phyloP scores from a whole-genome alignment of 768 basidiomycete species.

The Hericium rajendrae region DNA sequence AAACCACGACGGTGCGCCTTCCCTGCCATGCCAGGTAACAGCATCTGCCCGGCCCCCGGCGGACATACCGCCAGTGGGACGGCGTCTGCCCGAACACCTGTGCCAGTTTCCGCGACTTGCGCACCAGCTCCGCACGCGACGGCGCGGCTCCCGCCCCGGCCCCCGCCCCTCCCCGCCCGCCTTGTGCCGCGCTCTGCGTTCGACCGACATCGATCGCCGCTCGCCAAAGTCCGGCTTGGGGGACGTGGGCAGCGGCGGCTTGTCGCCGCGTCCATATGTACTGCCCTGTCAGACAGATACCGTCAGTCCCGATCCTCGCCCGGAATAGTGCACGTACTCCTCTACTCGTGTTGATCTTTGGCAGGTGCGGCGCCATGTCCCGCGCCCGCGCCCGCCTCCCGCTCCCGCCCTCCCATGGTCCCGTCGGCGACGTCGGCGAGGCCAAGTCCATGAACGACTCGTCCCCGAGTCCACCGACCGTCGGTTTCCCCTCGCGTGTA shows the following conservation, averaged over 20 bases:
- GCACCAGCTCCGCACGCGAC: constrained; percentile 60
- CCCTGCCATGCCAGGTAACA: background rate
- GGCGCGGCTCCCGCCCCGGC: constrained; percentile 24
- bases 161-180: too few species aligned
- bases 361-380: background rate
- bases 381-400: too few species aligned
- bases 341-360: background rate
- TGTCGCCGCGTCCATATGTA: background rate
- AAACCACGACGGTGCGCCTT: background rate
- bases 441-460: constrained; percentile 40
- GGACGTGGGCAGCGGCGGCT: constrained; percentile 34
- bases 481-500: constrained; percentile 2
- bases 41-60: background rate
- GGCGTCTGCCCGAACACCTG: constrained; percentile 71
- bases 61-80: constrained; percentile 3
- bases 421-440: constrained; percentile 20
- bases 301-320: background rate
- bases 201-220: constrained; percentile 12
- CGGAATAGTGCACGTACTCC: background rate
- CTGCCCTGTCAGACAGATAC: background rate
- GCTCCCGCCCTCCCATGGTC: constrained; percentile 5
- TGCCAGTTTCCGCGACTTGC: constrained; percentile 69
- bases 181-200: background rate
- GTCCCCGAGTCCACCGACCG: constrained; percentile 7
- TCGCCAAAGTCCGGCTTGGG: constrained; percentile 36